These are phyloP conservation scores for Beta macrorhiza DNA, from an alignment of 179 eudicot genomes.

Conservation along the genomic window DNA sequence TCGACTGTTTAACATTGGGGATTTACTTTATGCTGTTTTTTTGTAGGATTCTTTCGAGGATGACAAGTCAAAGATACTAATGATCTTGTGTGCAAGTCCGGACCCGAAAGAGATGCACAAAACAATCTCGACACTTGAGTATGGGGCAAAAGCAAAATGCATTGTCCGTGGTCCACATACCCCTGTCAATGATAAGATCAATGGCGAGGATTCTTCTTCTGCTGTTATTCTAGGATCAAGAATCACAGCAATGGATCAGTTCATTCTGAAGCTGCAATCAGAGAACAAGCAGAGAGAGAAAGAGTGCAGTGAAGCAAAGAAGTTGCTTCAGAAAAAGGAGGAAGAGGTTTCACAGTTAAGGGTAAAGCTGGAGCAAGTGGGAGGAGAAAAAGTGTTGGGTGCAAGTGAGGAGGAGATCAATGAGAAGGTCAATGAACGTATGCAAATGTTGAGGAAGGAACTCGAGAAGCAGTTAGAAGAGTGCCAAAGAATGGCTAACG, in stretches of 20 bases:
- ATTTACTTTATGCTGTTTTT: not conserved
- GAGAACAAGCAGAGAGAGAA: slow-evolving; percentile 78
- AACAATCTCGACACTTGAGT: slow-evolving; percentile 85
- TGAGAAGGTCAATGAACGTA: slow-evolving; percentile 61
- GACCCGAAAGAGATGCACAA: slow-evolving; percentile 95
- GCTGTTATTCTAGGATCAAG: slow-evolving; percentile 73
- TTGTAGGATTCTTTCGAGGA: slow-evolving; percentile 92
- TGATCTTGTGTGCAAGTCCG: slow-evolving; percentile 92
- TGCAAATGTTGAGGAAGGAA: slow-evolving; percentile 51
- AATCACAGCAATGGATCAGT: slow-evolving; percentile 85
- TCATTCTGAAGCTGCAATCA: slow-evolving; percentile 72
- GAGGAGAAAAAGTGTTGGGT: slow-evolving; percentile 41
- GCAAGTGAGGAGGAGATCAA: slow-evolving; percentile 74
- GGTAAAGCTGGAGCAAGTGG: slow-evolving; percentile 50
- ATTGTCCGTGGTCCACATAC: slow-evolving; percentile 85
- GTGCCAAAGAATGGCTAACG: slow-evolving; percentile 75
- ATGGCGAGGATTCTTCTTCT: slow-evolving; percentile 64
- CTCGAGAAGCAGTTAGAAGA: slow-evolving; percentile 70
- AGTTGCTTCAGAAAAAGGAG: slow-evolving; percentile 71
- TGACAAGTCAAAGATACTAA: slow-evolving; percentile 85
- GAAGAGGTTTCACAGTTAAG: slow-evolving; percentile 69
- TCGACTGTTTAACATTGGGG: not conserved
- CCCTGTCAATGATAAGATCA: slow-evolving; percentile 54
- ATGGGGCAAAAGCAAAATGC: slow-evolving; percentile 97
- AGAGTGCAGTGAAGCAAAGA: slow-evolving; percentile 76